These are phyloP conservation scores for Wickerhamomyces pijperi DNA, from an alignment of 805 yeast species.

Conservation along the genomic window DNA sequence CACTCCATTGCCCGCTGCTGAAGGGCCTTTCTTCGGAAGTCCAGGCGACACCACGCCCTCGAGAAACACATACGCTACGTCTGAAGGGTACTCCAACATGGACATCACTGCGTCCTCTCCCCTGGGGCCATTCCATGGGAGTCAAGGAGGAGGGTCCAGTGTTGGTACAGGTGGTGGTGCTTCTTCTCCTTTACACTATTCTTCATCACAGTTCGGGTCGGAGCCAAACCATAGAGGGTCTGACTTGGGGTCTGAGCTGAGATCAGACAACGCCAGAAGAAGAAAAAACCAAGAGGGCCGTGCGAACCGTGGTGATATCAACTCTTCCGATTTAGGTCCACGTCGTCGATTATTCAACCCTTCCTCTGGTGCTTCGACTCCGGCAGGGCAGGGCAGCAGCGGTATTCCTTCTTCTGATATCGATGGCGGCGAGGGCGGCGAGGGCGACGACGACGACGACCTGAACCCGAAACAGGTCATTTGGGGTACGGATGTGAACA, in stretches of 20 bases:
- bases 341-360: constrained; percentile 42
- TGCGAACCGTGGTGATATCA: constrained; percentile 66
- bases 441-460: constrained; percentile 39
- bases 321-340: constrained; percentile 61
- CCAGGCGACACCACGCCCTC: constrained; percentile 21
- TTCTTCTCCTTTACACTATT: constrained; percentile 35
- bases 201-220: constrained; percentile 25
- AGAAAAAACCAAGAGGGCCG: constrained; percentile 37
- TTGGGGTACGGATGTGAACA: constrained; percentile 97
- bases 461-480: constrained; percentile 61
- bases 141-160: constrained; percentile 9
- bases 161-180: constrained; percentile 16
- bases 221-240: constrained; percentile 18
- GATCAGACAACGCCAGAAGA: constrained; percentile 31
- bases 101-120: constrained; percentile 20
- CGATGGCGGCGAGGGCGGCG: constrained; percentile 16
- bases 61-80: constrained; percentile 3
- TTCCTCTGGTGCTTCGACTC: not conserved
- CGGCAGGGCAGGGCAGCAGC: not conserved
- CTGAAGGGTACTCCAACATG: constrained; percentile 9
- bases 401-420: constrained; percentile 19
- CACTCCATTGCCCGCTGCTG: constrained; percentile 17
- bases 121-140: constrained; percentile 4
- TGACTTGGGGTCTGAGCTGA: constrained; percentile 26
- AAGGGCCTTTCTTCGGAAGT: constrained; percentile 8